phyloP scores from a whole-genome alignment of 2,329 filamentous ascomycete species.

The Paramyrothecium sp. region DNA sequence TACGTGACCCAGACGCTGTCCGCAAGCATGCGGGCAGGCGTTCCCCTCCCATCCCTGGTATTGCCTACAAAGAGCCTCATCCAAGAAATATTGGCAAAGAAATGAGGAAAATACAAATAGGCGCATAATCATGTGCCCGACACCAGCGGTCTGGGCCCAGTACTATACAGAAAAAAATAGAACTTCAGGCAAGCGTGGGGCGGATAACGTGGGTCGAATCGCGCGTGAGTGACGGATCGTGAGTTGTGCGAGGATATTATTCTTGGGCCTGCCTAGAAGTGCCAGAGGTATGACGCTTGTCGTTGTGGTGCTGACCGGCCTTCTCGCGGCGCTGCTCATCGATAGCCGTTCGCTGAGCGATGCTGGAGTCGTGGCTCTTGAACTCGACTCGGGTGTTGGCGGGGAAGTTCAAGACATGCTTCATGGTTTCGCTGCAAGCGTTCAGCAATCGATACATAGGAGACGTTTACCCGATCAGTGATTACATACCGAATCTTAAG shows the following conservation, averaged over 20 bases:
- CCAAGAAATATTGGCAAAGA: not conserved
- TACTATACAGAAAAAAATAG: conserved; percentile 8
- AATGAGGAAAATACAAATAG: conserved; percentile 2
- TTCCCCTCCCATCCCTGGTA: not conserved
- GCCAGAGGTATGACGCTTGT: conserved; percentile 33
- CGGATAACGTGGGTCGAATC: not conserved
- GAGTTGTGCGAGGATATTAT: conserved; percentile 12
- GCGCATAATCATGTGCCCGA: not conserved
- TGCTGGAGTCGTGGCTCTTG: conserved; percentile 95
- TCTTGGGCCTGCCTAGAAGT: conserved; percentile 30
- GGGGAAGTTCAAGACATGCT: conserved; percentile 82
- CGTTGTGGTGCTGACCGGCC: conserved; percentile 46
- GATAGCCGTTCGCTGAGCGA: conserved; percentile 85
- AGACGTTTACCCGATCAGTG: not conserved
- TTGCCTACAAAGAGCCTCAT: not conserved
- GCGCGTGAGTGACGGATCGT: not conserved
- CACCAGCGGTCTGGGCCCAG: not conserved
- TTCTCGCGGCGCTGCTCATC: conserved; percentile 92
- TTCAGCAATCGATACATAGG: conserved; percentile 13
- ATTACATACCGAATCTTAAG: conserved; percentile 84
- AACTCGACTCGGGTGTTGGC: conserved; percentile 88
- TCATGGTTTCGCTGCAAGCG: conserved; percentile 80
- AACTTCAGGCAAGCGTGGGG: not conserved
- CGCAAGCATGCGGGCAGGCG: not conserved
- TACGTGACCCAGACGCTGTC: not conserved